Percentiles rank a stretch among this genome's conserved stretches.
Evolutionary conservation across 768 basidiomycete species (phyloP).

Genomic region (Chiua virens): DNA sequence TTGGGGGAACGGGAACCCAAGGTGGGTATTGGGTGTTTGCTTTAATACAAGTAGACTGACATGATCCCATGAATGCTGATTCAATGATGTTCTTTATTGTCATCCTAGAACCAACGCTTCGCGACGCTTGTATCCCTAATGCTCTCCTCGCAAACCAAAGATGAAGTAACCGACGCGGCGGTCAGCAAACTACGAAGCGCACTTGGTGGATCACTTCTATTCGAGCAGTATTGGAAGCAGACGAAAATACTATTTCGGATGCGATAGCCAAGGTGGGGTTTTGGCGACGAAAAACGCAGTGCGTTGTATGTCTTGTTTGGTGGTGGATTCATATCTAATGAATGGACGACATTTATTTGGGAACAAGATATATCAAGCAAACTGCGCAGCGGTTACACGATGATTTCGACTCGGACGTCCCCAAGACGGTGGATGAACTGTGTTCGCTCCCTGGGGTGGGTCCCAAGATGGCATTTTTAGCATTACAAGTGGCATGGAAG

Average conservation of each 20-base stretch:
- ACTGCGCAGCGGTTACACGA: constrained; percentile 69
- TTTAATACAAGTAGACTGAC: background rate
- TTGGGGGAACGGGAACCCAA: constrained; percentile 61
- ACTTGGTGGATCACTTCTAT: constrained; percentile 82
- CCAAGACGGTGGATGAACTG: constrained; percentile 84
- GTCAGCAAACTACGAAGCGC: constrained; percentile 68
- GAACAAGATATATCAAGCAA: constrained; percentile 66
- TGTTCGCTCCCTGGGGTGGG: constrained; percentile 90
- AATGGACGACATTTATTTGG: background rate
- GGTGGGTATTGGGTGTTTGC: constrained; percentile 36
- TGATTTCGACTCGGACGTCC: constrained; percentile 80
- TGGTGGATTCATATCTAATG: too few species aligned
- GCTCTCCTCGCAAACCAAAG: constrained; percentile 96
- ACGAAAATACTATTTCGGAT: constrained; percentile 59
- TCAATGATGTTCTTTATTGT: too few species aligned
- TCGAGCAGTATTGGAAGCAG: constrained; percentile 63
- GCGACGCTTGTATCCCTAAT: constrained; percentile 89
- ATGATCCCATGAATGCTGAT: background rate
- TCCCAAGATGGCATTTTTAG: constrained; percentile 93
- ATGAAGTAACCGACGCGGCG: constrained; percentile 82
- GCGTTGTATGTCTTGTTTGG: constrained; percentile 23
- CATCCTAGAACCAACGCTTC: constrained; percentile 70
- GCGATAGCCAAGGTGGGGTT: constrained; percentile 92
- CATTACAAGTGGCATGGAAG: constrained; percentile 83
- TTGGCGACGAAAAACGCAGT: constrained; percentile 87